Conservation (phyloP, 164 flowering plant species). For the Magnolia changhungtana region DNA sequence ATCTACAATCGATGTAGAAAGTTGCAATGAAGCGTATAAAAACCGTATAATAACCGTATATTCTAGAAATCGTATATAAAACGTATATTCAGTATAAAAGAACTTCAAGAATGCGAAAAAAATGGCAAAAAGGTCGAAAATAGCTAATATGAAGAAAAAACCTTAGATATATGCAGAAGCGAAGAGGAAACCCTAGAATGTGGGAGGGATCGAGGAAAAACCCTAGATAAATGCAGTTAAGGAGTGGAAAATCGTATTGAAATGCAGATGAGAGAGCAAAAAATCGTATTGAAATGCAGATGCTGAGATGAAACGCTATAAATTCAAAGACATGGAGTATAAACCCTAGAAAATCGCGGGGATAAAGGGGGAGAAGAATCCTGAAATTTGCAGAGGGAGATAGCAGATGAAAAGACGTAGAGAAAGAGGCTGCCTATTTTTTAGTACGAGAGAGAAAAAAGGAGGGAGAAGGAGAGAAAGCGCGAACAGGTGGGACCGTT, state of each 20-base stretch:
- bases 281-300: background rate
- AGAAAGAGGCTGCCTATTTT: background rate
- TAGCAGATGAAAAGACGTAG: background rate
- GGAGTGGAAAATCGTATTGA: background rate
- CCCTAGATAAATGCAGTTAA: background rate
- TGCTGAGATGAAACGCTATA: background rate
- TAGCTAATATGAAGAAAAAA: background rate
- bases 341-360: slow-evolving; percentile 8
- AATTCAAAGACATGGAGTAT: background rate
- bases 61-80: too few relatives aligned
- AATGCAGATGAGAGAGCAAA: background rate
- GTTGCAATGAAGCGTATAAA: background rate
- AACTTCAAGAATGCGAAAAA: too few relatives aligned
- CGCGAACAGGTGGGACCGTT: background rate
- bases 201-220: background rate
- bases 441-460: background rate
- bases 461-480: background rate
- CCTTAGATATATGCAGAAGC: background rate
- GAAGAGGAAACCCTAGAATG: background rate
- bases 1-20: background rate
- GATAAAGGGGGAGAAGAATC: background rate
- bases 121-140: background rate
- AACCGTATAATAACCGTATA: too few relatives aligned
- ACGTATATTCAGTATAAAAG: background rate
- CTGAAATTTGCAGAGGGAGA: background rate